Conservation (phyloP, 352 stramenopile species). For the Phytophthora pluvialis region DNA sequence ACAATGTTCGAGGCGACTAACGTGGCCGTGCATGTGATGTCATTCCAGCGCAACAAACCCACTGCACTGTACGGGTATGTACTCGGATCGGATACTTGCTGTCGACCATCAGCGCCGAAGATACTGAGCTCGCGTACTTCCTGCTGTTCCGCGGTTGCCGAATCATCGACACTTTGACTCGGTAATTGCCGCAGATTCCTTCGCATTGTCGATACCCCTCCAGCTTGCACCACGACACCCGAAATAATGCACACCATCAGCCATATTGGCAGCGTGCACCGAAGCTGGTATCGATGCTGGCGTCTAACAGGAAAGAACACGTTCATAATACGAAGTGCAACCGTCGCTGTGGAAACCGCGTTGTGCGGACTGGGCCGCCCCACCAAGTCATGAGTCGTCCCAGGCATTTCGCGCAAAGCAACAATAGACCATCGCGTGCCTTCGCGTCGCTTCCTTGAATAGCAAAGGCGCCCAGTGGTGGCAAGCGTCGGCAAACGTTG, state of each 20-base stretch:
- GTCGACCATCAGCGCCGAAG: conserved; percentile 53
- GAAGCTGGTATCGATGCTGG: conserved; percentile 11
- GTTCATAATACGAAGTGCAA: conserved; percentile 16
- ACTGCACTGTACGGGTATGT: conserved; percentile 62
- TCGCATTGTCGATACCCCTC: conserved; percentile 2
- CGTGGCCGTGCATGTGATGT: conserved; percentile 56
- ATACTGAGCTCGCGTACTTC: conserved; percentile 43
- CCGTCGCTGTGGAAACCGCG: conserved; percentile 12
- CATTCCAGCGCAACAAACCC: conserved; percentile 59
- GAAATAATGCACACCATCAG: conserved; percentile 15
- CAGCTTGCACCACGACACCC: conserved; percentile 1
- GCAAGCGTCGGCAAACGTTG: conserved; percentile 17
- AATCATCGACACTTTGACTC: neutral
- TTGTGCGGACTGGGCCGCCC: conserved; percentile 7
- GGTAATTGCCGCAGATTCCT: conserved; percentile 20
- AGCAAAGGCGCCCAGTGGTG: conserved; percentile 11
- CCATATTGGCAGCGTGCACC: conserved; percentile 2
- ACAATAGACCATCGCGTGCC: conserved; percentile 20
- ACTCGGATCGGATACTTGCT: conserved; percentile 39
- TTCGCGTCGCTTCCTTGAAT: conserved; percentile 27
- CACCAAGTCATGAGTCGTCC: conserved; percentile 13
- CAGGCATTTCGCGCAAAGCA: conserved; percentile 20
- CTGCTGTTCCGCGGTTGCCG: conserved; percentile 3
- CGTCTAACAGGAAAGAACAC: neutral
- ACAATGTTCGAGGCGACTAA: conserved; percentile 57